Evolutionary conservation across 257 asterid genomes (phyloP).

Genomic region (Sherardia arvensis): DNA sequence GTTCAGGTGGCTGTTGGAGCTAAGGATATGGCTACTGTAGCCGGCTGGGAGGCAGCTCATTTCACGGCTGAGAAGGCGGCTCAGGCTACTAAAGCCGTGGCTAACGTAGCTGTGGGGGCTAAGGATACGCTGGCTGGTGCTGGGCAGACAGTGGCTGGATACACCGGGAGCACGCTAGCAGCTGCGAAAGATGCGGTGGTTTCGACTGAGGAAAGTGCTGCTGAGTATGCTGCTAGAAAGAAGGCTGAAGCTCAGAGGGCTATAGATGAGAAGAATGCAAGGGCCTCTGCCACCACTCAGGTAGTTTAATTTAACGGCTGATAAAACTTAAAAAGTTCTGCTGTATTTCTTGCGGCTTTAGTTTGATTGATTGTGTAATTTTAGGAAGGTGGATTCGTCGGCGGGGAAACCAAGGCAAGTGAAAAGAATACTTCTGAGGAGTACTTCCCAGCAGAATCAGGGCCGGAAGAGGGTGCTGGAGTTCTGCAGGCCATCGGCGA

Average conservation of each 20-base stretch:
- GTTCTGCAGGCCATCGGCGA: slow-evolving; percentile 72
- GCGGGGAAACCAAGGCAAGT: not conserved
- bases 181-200: slow-evolving; percentile 57
- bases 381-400: slow-evolving; percentile 11
- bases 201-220: slow-evolving; percentile 48
- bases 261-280: slow-evolving; percentile 16
- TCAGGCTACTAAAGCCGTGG: slow-evolving; percentile 46
- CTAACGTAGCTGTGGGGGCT: slow-evolving; percentile 37
- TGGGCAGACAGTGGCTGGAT: slow-evolving; percentile 38
- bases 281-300: slow-evolving; percentile 16
- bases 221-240: slow-evolving; percentile 60
- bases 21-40: slow-evolving; percentile 51
- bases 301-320: slow-evolving; percentile 18
- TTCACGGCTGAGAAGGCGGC: slow-evolving; percentile 52
- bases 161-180: slow-evolving; percentile 39
- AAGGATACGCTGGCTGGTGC: slow-evolving; percentile 60
- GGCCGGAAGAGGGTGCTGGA: slow-evolving; percentile 18
- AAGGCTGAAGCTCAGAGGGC: slow-evolving; percentile 46
- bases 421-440: not conserved
- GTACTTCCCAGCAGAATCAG: slow-evolving; percentile 6
- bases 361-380: not conserved
- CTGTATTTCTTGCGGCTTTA: not conserved
- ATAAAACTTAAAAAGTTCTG: too few species aligned
- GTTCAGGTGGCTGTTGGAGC: slow-evolving; percentile 36
- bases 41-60: slow-evolving; percentile 79